A percentile compares a stretch with the other conserved stretches of the same genome.
phyloP scores from a whole-genome alignment of 805 yeast genomes.

The Ogataea trehalophila region DNA sequence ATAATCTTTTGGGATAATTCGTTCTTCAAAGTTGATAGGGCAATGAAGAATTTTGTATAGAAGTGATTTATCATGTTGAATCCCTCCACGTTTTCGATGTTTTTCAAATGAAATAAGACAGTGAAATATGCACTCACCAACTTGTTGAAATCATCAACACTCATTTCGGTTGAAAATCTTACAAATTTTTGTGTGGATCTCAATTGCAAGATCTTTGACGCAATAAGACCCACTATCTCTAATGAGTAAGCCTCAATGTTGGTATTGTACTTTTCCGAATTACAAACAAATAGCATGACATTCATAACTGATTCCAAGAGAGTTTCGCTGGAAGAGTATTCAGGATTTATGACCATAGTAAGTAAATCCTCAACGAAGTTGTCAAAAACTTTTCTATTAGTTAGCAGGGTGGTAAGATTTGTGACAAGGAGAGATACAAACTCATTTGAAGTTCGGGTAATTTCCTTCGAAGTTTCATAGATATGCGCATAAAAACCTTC shows the following conservation, averaged over 20 bases:
- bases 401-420: conserved; percentile 30
- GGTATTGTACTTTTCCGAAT: conserved; percentile 35
- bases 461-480: conserved; percentile 5
- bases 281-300: conserved; percentile 36
- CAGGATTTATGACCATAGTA: conserved; percentile 45
- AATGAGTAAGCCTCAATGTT: conserved; percentile 46
- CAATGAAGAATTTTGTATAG: not conserved
- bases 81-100: not conserved
- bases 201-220: conserved; percentile 41
- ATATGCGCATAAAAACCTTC: conserved; percentile 8
- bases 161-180: conserved; percentile 6
- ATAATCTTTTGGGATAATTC: no score
- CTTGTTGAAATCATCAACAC: conserved; percentile 3
- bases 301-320: conserved; percentile 43
- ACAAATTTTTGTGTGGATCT: conserved; percentile 11
- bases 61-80: conserved; percentile 1
- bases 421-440: conserved; percentile 29
- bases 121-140: conserved; percentile 6
- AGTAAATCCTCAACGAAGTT: conserved; percentile 53
- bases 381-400: conserved; percentile 40
- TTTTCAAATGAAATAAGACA: conserved; percentile 5
- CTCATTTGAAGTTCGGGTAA: conserved; percentile 19
- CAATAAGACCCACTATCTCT: conserved; percentile 60
- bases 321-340: conserved; percentile 57
- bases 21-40: not conserved